Evolutionary conservation across 768 basidiomycete genomes (phyloP).

Genomic region (Rhodosporidiobolus sp.): DNA sequence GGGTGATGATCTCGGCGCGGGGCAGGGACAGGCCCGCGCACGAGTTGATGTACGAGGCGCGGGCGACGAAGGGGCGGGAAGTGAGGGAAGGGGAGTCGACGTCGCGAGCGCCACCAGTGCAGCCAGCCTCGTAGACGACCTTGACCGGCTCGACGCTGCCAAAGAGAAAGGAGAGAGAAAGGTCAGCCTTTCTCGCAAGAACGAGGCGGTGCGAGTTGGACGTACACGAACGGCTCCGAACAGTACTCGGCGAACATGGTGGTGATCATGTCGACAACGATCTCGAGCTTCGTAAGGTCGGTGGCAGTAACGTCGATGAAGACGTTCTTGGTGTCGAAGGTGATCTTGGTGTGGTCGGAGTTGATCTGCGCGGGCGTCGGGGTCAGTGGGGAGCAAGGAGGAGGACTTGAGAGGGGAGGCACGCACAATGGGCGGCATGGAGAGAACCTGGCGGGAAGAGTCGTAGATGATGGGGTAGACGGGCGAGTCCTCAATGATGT

Average conservation of each 20-base stretch:
- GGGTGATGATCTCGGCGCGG: constrained; percentile 62
- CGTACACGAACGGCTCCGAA: constrained; percentile 84
- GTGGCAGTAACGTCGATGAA: constrained; percentile 97
- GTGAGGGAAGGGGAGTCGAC: constrained; percentile 78
- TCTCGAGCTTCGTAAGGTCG: constrained; percentile 91
- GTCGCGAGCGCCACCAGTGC: constrained; percentile 56
- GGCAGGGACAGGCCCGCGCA: constrained; percentile 81
- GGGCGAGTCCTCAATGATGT: constrained; percentile 88
- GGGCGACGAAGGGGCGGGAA: constrained; percentile 66
- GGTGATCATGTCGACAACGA: constrained; percentile 88
- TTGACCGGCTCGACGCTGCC: constrained; percentile 87
- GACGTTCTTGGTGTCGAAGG: constrained; percentile 83
- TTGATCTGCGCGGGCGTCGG: constrained; percentile 62
- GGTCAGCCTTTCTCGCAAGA: neutral
- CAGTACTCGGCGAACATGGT: constrained; percentile 99
- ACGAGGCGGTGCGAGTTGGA: constrained; percentile 2
- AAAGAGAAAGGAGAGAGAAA: too few species aligned
- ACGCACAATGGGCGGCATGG: constrained; percentile 82
- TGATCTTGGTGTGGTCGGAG: constrained; percentile 95
- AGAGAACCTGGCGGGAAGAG: constrained; percentile 75
- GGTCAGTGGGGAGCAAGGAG: neutral
- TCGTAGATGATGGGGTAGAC: constrained; percentile 99
- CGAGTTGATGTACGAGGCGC: constrained; percentile 88
- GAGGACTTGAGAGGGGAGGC: neutral
- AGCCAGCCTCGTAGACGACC: constrained; percentile 69